These are phyloP conservation scores for Marchantia polymorpha DNA, from an alignment of 225 moss, liverwort and hornwort genomes.

Conservation along the genomic window DNA sequence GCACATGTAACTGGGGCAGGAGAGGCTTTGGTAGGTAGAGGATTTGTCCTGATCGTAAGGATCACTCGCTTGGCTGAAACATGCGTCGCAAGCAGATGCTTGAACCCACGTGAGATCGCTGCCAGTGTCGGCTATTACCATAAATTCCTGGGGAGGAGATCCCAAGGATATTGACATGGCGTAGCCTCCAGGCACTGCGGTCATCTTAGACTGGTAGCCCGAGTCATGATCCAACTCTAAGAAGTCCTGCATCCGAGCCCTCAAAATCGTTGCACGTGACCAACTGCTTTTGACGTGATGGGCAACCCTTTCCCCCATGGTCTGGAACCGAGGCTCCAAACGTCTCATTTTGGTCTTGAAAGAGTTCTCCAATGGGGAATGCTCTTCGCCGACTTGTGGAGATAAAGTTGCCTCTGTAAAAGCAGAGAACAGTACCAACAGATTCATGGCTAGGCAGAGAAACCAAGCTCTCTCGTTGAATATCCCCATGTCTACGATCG, in stretches of 20 bases:
- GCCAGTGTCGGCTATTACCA: constrained; percentile 19
- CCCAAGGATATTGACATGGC: constrained; percentile 19
- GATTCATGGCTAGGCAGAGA: too few species aligned
- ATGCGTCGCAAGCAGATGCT: not conserved
- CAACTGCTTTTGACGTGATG: constrained; percentile 8
- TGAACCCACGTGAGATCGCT: constrained; percentile 30
- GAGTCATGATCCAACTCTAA: not conserved
- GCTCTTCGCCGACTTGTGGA: too few species aligned
- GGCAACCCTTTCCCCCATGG: not conserved
- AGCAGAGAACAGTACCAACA: too few species aligned
- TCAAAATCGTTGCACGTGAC: not conserved
- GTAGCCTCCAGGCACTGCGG: constrained; percentile 13
- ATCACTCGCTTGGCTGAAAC: not conserved
- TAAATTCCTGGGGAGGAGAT: constrained; percentile 16
- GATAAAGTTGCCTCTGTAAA: too few species aligned
- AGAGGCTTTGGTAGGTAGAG: constrained; percentile 6
- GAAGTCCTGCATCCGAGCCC: not conserved
- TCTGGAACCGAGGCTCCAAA: not conserved
- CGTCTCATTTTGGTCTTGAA: constrained; percentile 5
- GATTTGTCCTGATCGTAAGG: not conserved
- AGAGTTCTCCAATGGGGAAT: not conserved
- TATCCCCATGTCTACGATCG: too few species aligned
- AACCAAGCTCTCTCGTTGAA: too few species aligned
- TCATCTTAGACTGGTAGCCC: constrained; percentile 8
- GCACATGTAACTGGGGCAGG: constrained; percentile 16